Evolutionary conservation across 768 basidiomycete genomes (phyloP).

Genomic region (Termitomyces sp.): DNA sequence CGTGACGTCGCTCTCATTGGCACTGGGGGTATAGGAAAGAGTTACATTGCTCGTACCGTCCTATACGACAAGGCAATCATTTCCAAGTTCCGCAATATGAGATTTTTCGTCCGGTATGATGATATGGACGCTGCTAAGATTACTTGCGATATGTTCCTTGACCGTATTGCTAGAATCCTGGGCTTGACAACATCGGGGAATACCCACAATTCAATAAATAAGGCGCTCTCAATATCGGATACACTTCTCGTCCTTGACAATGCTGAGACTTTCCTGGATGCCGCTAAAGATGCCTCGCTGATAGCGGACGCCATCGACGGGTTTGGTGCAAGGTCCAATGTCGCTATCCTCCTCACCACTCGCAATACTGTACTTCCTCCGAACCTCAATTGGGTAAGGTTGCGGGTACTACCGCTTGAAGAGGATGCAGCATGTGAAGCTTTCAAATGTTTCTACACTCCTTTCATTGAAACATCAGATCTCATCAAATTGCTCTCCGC

Average conservation of each 20-base stretch:
- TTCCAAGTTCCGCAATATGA: background rate
- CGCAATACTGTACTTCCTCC: constrained; percentile 6
- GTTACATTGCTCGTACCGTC: constrained; percentile 1
- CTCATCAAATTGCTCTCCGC: constrained; percentile 4
- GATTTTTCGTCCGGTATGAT: constrained; percentile 9
- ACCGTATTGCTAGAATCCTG: background rate
- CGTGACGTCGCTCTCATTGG: constrained; percentile 7
- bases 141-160: constrained; percentile 3
- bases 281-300: constrained; percentile 1
- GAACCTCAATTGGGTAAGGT: constrained; percentile 3
- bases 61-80: background rate
- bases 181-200: background rate
- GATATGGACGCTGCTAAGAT: constrained; percentile 3
- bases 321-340: constrained; percentile 7
- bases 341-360: constrained; percentile 10
- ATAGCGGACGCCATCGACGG: constrained; percentile 10
- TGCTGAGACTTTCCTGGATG: constrained; percentile 13
- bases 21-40: constrained; percentile 9
- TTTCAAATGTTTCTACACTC: constrained; percentile 3
- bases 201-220: background rate
- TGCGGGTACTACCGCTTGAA: constrained; percentile 6
- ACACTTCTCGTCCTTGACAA: constrained; percentile 14
- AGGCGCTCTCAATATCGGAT: background rate
- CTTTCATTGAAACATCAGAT: background rate
- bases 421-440: constrained; percentile 5